phyloP scores from a whole-genome alignment of 441 rosid species.

The Biscutella laevigata region DNA sequence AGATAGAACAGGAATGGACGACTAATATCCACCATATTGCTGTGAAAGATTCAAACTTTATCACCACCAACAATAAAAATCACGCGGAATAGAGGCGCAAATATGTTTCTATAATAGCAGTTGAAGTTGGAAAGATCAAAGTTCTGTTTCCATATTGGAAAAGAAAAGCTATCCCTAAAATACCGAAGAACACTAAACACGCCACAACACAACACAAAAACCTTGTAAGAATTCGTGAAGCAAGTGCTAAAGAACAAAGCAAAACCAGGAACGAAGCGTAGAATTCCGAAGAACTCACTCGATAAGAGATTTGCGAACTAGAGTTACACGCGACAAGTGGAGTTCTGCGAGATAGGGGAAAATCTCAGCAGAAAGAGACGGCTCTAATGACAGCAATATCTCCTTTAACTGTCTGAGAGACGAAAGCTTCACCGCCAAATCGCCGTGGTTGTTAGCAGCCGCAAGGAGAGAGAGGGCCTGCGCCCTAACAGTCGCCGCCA shows the following conservation, averaged over 20 bases:
- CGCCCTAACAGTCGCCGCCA: conserved; percentile 39
- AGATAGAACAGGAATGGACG: not conserved
- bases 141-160: not conserved
- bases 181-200: conserved; percentile 20
- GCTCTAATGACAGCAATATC: conserved; percentile 55
- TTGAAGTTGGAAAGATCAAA: too few relatives aligned
- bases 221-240: not conserved
- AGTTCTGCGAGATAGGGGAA: conserved; percentile 74
- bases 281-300: conserved; percentile 54
- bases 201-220: not conserved
- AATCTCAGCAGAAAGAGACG: conserved; percentile 68
- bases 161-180: not conserved
- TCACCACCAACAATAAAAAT: not conserved
- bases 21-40: not conserved
- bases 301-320: conserved; percentile 68
- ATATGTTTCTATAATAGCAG: too few relatives aligned
- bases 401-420: conserved; percentile 80
- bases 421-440: conserved; percentile 88
- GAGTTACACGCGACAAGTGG: conserved; percentile 67
- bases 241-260: not conserved
- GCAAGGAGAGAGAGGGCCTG: conserved; percentile 80
- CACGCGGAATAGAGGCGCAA: not conserved
- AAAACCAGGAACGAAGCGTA: not conserved
- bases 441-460: conserved; percentile 82
- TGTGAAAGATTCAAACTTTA: not conserved